Conservation (phyloP, 768 basidiomycete genomes). For the Macrolepiota fuliginosa region DNA sequence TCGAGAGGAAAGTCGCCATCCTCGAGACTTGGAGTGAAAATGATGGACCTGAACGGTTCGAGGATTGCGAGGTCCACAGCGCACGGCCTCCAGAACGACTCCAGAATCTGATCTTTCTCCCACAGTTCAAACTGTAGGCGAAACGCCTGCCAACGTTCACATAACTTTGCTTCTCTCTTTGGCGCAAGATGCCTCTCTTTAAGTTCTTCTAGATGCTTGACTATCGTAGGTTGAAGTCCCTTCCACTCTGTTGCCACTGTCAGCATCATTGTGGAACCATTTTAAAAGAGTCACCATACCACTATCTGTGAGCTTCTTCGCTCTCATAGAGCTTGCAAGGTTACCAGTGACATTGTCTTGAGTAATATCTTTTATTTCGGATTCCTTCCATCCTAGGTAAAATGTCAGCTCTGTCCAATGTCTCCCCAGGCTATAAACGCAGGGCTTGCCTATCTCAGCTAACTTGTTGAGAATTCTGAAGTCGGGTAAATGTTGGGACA, state of each 20-base stretch:
- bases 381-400: background rate
- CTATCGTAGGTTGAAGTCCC: background rate
- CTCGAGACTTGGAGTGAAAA: background rate
- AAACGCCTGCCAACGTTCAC: background rate
- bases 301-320: background rate
- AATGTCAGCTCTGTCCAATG: too few relatives aligned
- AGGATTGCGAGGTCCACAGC: background rate
- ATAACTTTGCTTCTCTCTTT: background rate
- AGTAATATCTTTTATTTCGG: background rate
- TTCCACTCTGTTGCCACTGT: background rate
- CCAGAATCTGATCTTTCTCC: background rate
- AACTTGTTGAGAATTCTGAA: slow-evolving; percentile 1
- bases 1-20: background rate
- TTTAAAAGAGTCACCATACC: background rate
- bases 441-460: background rate
- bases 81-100: background rate
- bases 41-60: slow-evolving; percentile 6
- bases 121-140: background rate
- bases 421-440: too few relatives aligned
- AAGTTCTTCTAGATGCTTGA: background rate
- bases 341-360: too few relatives aligned
- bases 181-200: background rate
- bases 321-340: background rate
- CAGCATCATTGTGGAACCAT: background rate
- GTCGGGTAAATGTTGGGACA: background rate